Conservation (phyloP, 345 rosid species). For the Rubroshorea leprosula region DNA sequence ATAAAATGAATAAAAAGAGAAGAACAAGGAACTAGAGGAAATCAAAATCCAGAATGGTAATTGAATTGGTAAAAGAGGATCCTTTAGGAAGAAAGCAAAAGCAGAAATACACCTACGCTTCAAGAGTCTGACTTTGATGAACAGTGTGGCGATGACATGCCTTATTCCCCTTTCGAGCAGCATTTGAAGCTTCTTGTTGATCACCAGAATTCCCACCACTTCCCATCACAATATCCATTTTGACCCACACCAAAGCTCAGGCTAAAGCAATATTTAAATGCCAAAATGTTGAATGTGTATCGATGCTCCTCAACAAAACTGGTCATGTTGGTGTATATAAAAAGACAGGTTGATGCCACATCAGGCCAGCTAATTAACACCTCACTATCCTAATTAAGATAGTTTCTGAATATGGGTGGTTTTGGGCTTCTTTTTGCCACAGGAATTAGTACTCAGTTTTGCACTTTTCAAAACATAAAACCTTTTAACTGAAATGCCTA, state of each 20-base stretch:
- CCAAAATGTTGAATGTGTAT: neutral
- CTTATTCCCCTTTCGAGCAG: slow-evolving; percentile 46
- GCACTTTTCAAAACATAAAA: too few species aligned
- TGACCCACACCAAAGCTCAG: neutral
- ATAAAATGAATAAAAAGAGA: too few species aligned
- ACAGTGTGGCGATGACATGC: slow-evolving; percentile 84
- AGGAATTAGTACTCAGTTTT: too few species aligned
- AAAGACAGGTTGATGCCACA: neutral
- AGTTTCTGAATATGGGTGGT: neutral
- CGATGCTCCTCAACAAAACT: neutral
- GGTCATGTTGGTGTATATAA: neutral
- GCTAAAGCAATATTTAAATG: neutral
- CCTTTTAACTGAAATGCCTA: too few species aligned
- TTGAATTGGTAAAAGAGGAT: neutral
- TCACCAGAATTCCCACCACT: slow-evolving; percentile 36
- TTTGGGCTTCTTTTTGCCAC: too few species aligned
- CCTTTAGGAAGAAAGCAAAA: neutral
- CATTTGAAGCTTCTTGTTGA: slow-evolving; percentile 55
- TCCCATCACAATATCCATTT: neutral
- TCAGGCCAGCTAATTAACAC: neutral
- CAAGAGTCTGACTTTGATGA: slow-evolving; percentile 82
- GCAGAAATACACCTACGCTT: slow-evolving; percentile 48
- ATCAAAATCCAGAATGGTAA: neutral
- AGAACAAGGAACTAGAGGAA: too few species aligned
- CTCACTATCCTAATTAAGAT: neutral